Evolutionary conservation across 768 basidiomycete genomes (phyloP), one percentile per base, ranked within the genome.

Genomic region (Lentinula sp.): DNA sequence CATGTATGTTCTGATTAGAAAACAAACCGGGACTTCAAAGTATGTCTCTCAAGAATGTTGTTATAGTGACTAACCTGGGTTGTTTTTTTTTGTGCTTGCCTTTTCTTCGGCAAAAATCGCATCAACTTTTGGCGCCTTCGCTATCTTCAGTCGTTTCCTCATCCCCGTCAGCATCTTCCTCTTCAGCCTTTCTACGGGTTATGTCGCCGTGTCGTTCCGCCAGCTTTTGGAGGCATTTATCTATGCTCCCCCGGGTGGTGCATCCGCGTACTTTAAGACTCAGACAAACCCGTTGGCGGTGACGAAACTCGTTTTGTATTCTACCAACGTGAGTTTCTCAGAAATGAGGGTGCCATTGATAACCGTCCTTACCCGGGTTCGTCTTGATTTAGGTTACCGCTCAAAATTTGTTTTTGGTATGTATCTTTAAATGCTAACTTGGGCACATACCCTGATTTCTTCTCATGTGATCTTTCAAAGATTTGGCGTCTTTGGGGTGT

Each of bases 401-500:
- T 5, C 59, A 60, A 52, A 51, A 60, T 39, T 40, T 60, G 31
- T 50, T 60, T 21, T 40, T 60, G 16, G 59, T 60, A 52, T 13
- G 32, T 18, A 6, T 60, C 23, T 15, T 5, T 39, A 5, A 10
- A 4, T 21, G 18, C 21, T 10, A 13, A n/a, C 8, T 23, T 23
- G 3, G 21, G 18, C 16, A 23, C 9, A 9, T 8, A 9, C 9
- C 18, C 21, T 48, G 21, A 48, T 48, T 48, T 23, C 8, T 28
- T 15, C n/a, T 28, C 3, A 28, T 39, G 37, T 39, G 37, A 39
- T 48, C 3, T 8, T 23, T 48, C 21, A 23, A 16, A 60, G 59
- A 60, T 60, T 16, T 60, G 59, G 59, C 59, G 59, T 40, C 49
- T 60, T 11, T 60, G 59, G 59, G 59, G 39, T 18, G 49, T 60